Conservation (phyloP, 208 protist species). For the Trypanosoma lewisi region DNA sequence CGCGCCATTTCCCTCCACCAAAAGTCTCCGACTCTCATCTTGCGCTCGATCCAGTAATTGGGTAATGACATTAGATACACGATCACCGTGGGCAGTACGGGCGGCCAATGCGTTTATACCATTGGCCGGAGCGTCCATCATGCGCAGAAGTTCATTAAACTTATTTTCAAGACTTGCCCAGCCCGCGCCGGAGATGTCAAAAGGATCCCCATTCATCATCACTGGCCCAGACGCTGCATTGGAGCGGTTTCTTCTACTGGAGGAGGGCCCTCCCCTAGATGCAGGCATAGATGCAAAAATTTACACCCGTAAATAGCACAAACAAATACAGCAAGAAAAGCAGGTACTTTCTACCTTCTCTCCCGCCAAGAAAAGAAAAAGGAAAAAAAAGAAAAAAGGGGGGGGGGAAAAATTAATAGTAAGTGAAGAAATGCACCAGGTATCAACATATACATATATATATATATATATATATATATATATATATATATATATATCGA, state of each 20-base stretch:
- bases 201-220: conserved; percentile 29
- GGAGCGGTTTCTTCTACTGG: conserved; percentile 1
- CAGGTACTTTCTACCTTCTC: background rate
- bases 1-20: conserved; percentile 66
- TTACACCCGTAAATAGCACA: conserved; percentile 13
- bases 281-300: conserved; percentile 9
- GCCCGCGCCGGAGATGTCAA: conserved; percentile 57
- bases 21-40: conserved; percentile 65
- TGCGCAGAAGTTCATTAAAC: conserved; percentile 69
- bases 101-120: conserved; percentile 74
- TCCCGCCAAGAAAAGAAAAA: conserved; percentile 15
- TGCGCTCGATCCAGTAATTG: conserved; percentile 69
- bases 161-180: conserved; percentile 68
- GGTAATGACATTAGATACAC: conserved; percentile 52
- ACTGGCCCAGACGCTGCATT: background rate
- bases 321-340: conserved; percentile 13
- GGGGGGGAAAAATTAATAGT: background rate
- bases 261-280: background rate
- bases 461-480: conserved; percentile 12
- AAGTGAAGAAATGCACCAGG: background rate
- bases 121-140: conserved; percentile 57
- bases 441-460: background rate
- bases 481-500: conserved; percentile 5
- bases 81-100: conserved; percentile 45
- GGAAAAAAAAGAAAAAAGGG: conserved; percentile 11